phyloP scores from a whole-genome alignment of 208 protist species.

The Trypanosoma mega region DNA sequence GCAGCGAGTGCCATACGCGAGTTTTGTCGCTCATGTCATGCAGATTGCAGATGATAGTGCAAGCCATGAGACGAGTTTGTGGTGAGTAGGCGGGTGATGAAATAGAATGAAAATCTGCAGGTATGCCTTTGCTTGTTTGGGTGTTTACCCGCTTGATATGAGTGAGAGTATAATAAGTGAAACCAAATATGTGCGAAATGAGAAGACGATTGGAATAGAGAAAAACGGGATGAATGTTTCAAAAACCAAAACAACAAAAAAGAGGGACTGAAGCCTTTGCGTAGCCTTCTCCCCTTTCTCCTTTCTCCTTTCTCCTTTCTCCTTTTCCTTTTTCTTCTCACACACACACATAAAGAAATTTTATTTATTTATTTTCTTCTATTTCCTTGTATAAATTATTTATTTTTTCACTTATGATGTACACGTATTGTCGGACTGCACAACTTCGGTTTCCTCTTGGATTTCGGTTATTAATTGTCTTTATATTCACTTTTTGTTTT shows the following conservation, averaged over 20 bases:
- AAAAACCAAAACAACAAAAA: no score
- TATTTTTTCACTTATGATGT: neutral
- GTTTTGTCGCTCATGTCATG: conserved; percentile 6
- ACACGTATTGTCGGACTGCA: neutral
- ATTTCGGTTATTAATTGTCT: neutral
- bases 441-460: neutral
- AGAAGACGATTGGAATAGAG: no score
- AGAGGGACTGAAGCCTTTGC: no score
- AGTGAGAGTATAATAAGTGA: no score
- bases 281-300: neutral
- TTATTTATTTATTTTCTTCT: conserved; percentile 11
- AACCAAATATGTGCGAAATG: no score
- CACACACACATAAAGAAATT: neutral
- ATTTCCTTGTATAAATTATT: neutral
- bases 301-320: no score
- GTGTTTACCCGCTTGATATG: no score
- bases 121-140: no score
- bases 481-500: no score
- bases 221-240: no score
- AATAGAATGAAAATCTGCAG: no score
- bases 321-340: conserved; percentile 8
- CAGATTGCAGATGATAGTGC: neutral
- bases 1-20: conserved; percentile 6
- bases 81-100: neutral
- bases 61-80: neutral